These are phyloP conservation scores for Metschnikowia dekortorum DNA, from an alignment of 805 yeast species.

Conservation along the genomic window DNA sequence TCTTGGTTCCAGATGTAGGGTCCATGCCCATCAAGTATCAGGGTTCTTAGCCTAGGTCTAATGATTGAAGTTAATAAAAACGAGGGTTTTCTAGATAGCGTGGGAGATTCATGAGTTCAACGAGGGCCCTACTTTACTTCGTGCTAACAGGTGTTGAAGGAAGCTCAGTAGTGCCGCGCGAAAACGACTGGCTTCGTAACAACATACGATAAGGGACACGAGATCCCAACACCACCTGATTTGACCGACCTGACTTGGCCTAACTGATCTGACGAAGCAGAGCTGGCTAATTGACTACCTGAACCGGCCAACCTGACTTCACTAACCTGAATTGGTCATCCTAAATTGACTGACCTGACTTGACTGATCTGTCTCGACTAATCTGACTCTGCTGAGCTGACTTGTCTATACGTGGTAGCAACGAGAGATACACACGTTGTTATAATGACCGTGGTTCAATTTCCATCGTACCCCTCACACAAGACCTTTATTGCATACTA, in stretches of 20 bases:
- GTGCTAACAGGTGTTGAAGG: background rate
- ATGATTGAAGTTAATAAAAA: background rate
- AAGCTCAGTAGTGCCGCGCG: background rate
- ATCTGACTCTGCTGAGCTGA: too few species aligned
- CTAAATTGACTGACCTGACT: too few species aligned
- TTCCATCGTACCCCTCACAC: conserved; percentile 47
- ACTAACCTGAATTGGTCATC: too few species aligned
- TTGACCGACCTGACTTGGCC: too few species aligned
- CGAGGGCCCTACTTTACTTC: background rate
- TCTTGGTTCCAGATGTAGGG: background rate
- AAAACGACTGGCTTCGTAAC: background rate
- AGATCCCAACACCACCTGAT: too few species aligned
- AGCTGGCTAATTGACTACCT: too few species aligned
- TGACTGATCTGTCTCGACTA: too few species aligned
- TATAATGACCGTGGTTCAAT: conserved; percentile 6
- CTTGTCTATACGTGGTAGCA: too few species aligned
- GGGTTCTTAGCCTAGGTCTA: background rate
- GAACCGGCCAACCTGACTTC: too few species aligned
- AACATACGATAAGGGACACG: background rate
- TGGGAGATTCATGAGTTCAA: background rate
- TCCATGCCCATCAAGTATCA: background rate
- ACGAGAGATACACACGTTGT: background rate
- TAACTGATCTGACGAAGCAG: too few species aligned
- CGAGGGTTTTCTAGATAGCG: background rate
- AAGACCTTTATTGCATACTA: conserved; percentile 41